These are phyloP conservation scores for Talaromyces sp. DNA, from an alignment of 2,329 filamentous ascomycete genomes.

Conservation along the genomic window DNA sequence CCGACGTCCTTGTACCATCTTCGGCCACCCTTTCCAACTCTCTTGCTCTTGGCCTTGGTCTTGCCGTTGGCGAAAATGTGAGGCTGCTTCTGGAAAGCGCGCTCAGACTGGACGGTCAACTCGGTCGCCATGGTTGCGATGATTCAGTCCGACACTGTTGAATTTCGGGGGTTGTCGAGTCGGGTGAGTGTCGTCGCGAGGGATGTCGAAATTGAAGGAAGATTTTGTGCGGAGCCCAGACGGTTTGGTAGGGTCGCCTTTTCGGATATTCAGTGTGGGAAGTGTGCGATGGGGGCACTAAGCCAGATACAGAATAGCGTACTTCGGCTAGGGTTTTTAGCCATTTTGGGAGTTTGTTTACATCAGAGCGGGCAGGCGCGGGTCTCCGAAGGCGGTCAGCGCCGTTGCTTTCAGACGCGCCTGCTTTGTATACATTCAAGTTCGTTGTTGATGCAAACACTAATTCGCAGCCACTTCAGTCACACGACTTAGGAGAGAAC, in stretches of 20 bases:
- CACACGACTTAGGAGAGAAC: background rate
- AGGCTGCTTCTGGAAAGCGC: slow-evolving; percentile 99
- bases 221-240: slow-evolving; percentile 32
- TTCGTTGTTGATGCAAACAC: background rate
- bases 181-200: slow-evolving; percentile 31
- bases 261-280: slow-evolving; percentile 37
- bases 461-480: background rate
- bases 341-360: slow-evolving; percentile 36
- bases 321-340: slow-evolving; percentile 41
- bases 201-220: slow-evolving; percentile 35
- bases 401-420: background rate
- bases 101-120: slow-evolving; percentile 99
- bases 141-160: slow-evolving; percentile 45
- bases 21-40: slow-evolving; percentile 79
- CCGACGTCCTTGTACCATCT: slow-evolving; percentile 99
- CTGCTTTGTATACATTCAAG: slow-evolving; percentile 5
- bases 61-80: slow-evolving; percentile 99
- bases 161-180: slow-evolving; percentile 18
- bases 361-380: slow-evolving; percentile 22
- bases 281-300: slow-evolving; percentile 35
- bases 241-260: slow-evolving; percentile 23
- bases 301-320: slow-evolving; percentile 27
- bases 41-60: slow-evolving; percentile 73
- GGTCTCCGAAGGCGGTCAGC: slow-evolving; percentile 9
- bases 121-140: slow-evolving; percentile 86